Evolutionary conservation across 73 alveolate species (phyloP).

Genomic region (Uronychia binucleata): DNA sequence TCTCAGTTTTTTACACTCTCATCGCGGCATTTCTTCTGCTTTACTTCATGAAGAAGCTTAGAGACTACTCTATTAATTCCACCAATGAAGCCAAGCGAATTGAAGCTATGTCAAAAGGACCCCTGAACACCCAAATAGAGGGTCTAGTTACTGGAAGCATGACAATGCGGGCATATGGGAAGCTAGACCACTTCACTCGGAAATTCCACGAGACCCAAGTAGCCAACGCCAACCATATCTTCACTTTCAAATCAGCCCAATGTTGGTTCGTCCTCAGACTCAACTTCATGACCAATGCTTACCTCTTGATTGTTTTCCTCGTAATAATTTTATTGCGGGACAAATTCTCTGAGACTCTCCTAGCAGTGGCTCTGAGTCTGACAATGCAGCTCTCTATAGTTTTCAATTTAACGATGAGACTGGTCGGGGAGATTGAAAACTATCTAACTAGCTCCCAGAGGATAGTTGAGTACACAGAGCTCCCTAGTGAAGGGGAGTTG

Average conservation of each 20-base stretch:
- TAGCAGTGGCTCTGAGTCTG: background rate
- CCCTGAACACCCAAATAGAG: background rate
- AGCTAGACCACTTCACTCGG: background rate
- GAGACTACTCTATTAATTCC: background rate
- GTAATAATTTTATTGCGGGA: background rate
- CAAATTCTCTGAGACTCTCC: background rate
- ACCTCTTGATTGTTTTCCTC: background rate
- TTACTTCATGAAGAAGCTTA: background rate
- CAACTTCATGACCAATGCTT: background rate
- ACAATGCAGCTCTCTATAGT: background rate
- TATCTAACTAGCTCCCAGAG: slow-evolving; percentile 22
- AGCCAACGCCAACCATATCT: background rate
- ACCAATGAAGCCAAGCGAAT: background rate
- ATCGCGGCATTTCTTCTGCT: background rate
- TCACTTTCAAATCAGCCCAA: background rate
- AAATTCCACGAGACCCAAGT: background rate
- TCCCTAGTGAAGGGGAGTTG: too few species aligned
- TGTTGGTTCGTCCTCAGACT: background rate
- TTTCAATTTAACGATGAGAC: background rate
- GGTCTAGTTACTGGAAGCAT: background rate
- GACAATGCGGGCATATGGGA: background rate
- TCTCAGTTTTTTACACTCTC: background rate
- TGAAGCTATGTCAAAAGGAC: background rate
- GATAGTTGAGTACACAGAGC: slow-evolving; percentile 7
- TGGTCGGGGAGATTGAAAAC: background rate